Evolutionary conservation across 768 basidiomycete species (phyloP), one percentile per base, ranked within the genome.

Genomic region (Tephrocybe sp.): DNA sequence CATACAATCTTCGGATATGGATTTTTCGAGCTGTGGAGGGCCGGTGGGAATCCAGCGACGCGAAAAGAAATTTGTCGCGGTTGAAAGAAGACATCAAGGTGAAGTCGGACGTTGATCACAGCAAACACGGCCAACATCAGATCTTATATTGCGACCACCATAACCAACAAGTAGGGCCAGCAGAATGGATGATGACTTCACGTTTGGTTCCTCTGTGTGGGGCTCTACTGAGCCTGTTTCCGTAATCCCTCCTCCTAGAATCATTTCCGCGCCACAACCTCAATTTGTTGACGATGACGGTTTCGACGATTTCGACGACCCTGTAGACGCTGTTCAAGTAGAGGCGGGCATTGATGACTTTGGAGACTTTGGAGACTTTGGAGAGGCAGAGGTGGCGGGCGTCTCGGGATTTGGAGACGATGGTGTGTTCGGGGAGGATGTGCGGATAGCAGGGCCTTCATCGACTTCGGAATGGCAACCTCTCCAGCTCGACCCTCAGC

Each of bases 361-460:
- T 67, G 89, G 84, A 42, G 90, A 92, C 57, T 92, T 92, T 67
- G 90, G 86, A 15, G 92, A 93, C 61, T 92, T 92, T 65, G 89
- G 83, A 58, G 89, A 89, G 54, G 82, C 77, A 64, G 62, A 73
- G 53, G 63, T 55, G 45, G 52, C 59, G 24, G 49, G 56, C 28
- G 54, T 62, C 30, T 62, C 67, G 38, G 60, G 62, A 16, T 79
- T 82, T 54, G 62, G 54, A 16, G 72, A 69, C 27, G 60, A 57
- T 19, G 61, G 53, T 12, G 63, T 54, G 16, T 74, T 79, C 61
- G 67, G 57, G 42, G 70, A 70, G 41, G 67, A 72, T 58, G 54
- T 66, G 28, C 68, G 61, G 39, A 64, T 70, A 60, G 67, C 76
- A 36, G 77, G 70, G 4, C 69, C 77, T 24, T 77, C 74, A 36